phyloP scores from a whole-genome alignment of 768 basidiomycete species.

The Hirschioporus abietinus region DNA sequence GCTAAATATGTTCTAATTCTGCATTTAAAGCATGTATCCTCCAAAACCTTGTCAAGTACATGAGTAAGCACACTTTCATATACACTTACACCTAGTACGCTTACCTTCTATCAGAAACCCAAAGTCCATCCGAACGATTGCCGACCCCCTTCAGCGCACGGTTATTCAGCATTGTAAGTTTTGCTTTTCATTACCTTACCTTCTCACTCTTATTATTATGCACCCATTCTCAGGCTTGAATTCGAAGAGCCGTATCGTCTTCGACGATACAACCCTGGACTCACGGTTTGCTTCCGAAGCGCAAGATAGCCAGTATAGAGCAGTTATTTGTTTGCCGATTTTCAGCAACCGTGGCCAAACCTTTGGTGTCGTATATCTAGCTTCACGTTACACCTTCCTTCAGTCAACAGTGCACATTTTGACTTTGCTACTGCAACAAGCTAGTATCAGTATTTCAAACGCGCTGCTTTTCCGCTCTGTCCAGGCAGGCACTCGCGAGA shows the following conservation, averaged over 20 bases:
- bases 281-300: slow-evolving; percentile 67
- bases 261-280: slow-evolving; percentile 58
- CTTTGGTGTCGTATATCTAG: slow-evolving; percentile 64
- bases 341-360: slow-evolving; percentile 74
- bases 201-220: slow-evolving; percentile 1
- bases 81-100: slow-evolving; percentile 3
- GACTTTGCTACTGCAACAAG: slow-evolving; percentile 66
- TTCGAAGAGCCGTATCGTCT: slow-evolving; percentile 54
- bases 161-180: slow-evolving; percentile 60
- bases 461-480: slow-evolving; percentile 71
- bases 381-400: slow-evolving; percentile 61
- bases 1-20: background rate
- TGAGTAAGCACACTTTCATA: slow-evolving; percentile 40
- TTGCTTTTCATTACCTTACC: background rate
- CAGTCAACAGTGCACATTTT: slow-evolving; percentile 55
- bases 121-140: slow-evolving; percentile 50
- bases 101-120: slow-evolving; percentile 41
- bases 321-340: slow-evolving; percentile 65
- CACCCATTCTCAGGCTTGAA: slow-evolving; percentile 45
- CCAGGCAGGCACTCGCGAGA: slow-evolving; percentile 67
- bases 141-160: slow-evolving; percentile 59
- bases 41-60: slow-evolving; percentile 61
- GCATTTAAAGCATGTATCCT: slow-evolving; percentile 36
- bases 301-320: slow-evolving; percentile 51
- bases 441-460: slow-evolving; percentile 70